Evolutionary conservation across 306 rosid species (phyloP), one percentile per base, ranked within the genome.

Genomic region (Datisca glomerata): DNA sequence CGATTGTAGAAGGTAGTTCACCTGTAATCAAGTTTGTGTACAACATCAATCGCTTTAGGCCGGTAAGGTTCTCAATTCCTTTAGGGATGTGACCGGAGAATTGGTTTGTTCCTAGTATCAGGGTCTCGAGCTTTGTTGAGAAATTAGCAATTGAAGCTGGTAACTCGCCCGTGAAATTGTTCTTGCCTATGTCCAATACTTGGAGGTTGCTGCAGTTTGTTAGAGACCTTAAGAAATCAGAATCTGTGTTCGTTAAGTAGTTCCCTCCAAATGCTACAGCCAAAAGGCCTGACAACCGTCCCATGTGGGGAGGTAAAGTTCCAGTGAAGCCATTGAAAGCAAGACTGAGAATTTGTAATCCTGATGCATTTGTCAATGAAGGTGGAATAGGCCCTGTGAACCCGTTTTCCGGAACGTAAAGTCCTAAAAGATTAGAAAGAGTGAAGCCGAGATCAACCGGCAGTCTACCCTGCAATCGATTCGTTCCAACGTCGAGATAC

Each of bases 331-430:
- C 11, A 50, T 79, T 79, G 3, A 9, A 1, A 8, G 64, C 49
- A 25, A 65, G 48, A 18, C 70, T 71, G 52, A 71, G 39, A 7
- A 34, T 0, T 14, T 6, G 4, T 7, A 79, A 66, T 24, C 21
- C 38, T 8, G 77, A 71, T 37, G 71, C 67, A 42, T 71, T 71
- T 45, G 59, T 20, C 38, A 72, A 32, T 0, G 81, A 75, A 8
- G 4, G 33, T 2, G 76, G 92, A 59, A 75, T 44, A 36, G n/a
- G 36, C 4, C 81, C 76, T 0, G 59, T 45, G 21, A 80, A 59
- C 19, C 23, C 19, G 38, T 75, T 75, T 21, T 24, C 50, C 8
- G 43, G 63, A 0, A 70, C 64, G 4, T 8, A 53, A 51, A 76
- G 61, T 8, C 17, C 5, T 45, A 51, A 27, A 1, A 75, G 70